Percentiles rank a stretch among this genome's conserved stretches.
phyloP scores from a whole-genome alignment of 108 stramenopile genomes.

The Cyclotella baltica region DNA sequence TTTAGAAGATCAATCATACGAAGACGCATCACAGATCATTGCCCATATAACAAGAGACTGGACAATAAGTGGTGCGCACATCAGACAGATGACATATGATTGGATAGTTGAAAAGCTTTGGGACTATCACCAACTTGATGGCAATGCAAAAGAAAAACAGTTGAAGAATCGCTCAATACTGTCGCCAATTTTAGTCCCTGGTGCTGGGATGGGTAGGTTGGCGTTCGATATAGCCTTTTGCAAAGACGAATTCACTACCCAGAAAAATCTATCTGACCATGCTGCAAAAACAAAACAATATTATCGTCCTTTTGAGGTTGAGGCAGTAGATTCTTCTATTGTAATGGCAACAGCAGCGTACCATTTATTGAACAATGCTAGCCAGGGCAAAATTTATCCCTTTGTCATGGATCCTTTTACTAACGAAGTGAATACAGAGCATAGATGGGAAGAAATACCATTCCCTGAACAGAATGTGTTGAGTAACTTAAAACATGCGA shows the following conservation, averaged over 20 bases:
- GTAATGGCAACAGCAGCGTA: conserved; percentile 78
- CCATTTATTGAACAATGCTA: conserved; percentile 37
- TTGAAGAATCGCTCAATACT: background rate
- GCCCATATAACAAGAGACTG: conserved; percentile 86
- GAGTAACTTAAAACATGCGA: background rate
- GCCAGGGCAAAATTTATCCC: conserved; percentile 57
- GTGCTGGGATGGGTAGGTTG: conserved; percentile 82
- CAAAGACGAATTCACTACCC: background rate
- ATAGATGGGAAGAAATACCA: conserved; percentile 58
- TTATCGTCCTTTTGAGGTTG: conserved; percentile 60
- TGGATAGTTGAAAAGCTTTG: conserved; percentile 71
- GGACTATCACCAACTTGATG: conserved; percentile 24
- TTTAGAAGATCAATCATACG: conserved; percentile 50
- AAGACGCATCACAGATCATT: conserved; percentile 67
- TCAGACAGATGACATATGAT: conserved; percentile 59
- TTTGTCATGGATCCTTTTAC: conserved; percentile 66
- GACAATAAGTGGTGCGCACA: conserved; percentile 54
- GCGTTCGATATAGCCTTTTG: conserved; percentile 71
- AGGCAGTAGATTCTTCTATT: conserved; percentile 82
- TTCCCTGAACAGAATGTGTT: conserved; percentile 57
- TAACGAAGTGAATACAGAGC: conserved; percentile 79
- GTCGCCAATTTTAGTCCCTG: conserved; percentile 73
- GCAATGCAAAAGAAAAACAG: background rate
- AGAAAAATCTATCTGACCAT: background rate
- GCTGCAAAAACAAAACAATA: background rate